phyloP scores from a whole-genome alignment of 2,329 filamentous ascomycete species.

The Epichloe glyceriae region DNA sequence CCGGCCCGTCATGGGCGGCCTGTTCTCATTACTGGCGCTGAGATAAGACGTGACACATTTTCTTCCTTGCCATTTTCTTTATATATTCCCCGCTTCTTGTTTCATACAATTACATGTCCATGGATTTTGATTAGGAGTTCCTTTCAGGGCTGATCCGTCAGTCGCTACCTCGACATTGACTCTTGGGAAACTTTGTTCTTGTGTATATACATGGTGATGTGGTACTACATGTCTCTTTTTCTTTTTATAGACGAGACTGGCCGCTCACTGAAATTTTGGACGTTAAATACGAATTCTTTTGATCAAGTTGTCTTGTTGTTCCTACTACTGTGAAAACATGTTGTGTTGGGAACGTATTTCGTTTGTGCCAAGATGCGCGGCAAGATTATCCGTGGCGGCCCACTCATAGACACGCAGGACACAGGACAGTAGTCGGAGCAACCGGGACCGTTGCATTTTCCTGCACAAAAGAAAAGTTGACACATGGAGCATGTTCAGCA shows the following conservation, averaged over 20 bases:
- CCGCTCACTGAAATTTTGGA: background rate
- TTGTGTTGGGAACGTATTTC: too few species aligned
- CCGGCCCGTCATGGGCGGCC: conserved; percentile 65
- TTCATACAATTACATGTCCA: background rate
- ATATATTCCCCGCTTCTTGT: background rate
- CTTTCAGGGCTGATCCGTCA: background rate
- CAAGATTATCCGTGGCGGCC: too few species aligned
- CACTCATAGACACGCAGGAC: too few species aligned
- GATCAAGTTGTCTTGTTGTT: too few species aligned
- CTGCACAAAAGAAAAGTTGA: background rate
- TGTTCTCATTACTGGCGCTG: conserved; percentile 67
- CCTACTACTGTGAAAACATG: too few species aligned
- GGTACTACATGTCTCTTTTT: background rate
- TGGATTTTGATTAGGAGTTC: background rate
- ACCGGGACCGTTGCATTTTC: too few species aligned
- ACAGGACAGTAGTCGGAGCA: too few species aligned
- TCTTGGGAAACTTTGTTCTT: background rate
- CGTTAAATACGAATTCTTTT: too few species aligned
- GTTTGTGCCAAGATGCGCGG: too few species aligned
- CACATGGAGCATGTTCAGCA: too few species aligned
- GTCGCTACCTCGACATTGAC: background rate
- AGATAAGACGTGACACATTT: background rate
- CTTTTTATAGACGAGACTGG: background rate
- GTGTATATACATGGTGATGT: background rate
- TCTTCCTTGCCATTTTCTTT: background rate